Evolutionary conservation across 164 flowering plant genomes (phyloP), one percentile per base, ranked within the genome.

Genomic region (Magnolia kwangsiensis): DNA sequence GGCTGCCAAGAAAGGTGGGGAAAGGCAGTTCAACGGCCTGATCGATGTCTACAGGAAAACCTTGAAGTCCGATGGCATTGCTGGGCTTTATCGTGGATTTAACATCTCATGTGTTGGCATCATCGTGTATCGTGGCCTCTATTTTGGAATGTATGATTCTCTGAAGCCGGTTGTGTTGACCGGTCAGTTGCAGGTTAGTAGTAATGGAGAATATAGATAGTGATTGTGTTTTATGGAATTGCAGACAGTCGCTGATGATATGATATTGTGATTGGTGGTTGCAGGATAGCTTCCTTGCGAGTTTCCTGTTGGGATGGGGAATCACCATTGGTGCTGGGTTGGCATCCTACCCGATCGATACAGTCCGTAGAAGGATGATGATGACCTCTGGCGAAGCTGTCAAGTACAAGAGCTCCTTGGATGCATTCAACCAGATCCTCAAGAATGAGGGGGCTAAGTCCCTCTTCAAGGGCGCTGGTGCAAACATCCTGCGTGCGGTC

Each of bases 81-180:
- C 83, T 27, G 89, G 89, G 20, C 87, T 85, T 67, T 86, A 86
- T 63, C 89, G 87, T 71, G 87, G 89, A 72, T 87, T 87, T 78
- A 83, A 72, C 84, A 85, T 87, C 72, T 87, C 89, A 1, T 86
- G 87, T 67, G 83, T 85, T 69, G 87, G 89, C 21, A 86, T 83
- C 65, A 80, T 86, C 64, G 83, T 85, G 61, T 85, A 85, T 70
- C 88, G 88, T 27, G 88, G 88, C 1, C 82, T 86, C 1, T 87
- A 87, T 75, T 87, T 87, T 74, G 89, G 89, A 69, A 79, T 87
- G 87, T 87, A 87, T 65, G 89, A 87, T 80, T 85, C 90, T 68
- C 80, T 87, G 16, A 87, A 85, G 78, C 90, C 90, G 7, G 85
- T 87, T 19, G 81, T 87, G 31, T 72, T 87, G 72, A 76, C 75